These are phyloP conservation scores for Dryas drummondii DNA, from an alignment of 306 rosid species.

Conservation along the genomic window DNA sequence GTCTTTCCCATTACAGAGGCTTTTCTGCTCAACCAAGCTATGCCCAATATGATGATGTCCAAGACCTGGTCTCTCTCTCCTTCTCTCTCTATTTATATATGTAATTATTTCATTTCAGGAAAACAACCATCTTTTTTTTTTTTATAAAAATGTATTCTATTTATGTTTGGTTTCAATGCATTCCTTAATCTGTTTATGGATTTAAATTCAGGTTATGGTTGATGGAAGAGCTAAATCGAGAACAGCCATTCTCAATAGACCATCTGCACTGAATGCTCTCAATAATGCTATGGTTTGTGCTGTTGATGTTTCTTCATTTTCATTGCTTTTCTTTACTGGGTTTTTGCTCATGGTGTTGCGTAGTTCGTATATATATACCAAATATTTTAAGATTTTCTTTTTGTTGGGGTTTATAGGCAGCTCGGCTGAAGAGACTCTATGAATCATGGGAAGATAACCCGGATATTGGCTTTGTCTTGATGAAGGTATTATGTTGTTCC, in stretches of 20 bases:
- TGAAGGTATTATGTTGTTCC: slow-evolving; percentile 60
- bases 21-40: slow-evolving; percentile 63
- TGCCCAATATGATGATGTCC: slow-evolving; percentile 40
- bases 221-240: slow-evolving; percentile 85
- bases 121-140: background rate
- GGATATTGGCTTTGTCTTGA: slow-evolving; percentile 77
- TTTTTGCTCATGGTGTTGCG: slow-evolving; percentile 17
- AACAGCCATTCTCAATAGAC: slow-evolving; percentile 76
- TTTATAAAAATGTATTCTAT: background rate
- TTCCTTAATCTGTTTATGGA: background rate
- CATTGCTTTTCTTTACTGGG: background rate
- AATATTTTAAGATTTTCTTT: background rate
- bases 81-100: background rate
- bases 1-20: slow-evolving; percentile 36
- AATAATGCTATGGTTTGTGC: slow-evolving; percentile 54
- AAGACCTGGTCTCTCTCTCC: slow-evolving; percentile 51
- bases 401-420: slow-evolving; percentile 49
- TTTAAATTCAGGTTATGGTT: slow-evolving; percentile 61
- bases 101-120: background rate
- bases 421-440: slow-evolving; percentile 76
- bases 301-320: background rate
- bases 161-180: background rate
- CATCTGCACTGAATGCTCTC: slow-evolving; percentile 68
- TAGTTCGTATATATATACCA: background rate
- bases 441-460: slow-evolving; percentile 97